Base-by-base conservation (phyloP, 306 rosid species). In the Clitoria ternatea region DNA sequence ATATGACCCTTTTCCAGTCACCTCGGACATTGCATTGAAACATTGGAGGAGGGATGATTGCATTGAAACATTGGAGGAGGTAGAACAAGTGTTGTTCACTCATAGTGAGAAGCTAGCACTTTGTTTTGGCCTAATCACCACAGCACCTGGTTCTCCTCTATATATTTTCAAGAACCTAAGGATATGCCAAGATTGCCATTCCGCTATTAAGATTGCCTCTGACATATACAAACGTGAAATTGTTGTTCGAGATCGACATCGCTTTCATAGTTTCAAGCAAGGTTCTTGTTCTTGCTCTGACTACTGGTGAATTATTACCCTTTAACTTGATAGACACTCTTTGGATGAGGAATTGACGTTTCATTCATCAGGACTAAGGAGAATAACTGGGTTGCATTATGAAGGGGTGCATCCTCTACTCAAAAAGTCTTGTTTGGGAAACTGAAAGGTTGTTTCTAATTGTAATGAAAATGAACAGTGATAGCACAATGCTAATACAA, bases 271-370 rank as follows among this genome's bases (percentile, higher is more conserved):
- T 76, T 90, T 90, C 84, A 86, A 82, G 79, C 81, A 81, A 42
- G 97, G 95, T 40, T 76, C 82, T 37, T 90, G 97, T 78, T 88
- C 97, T 57, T 90, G 97, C 60, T 86, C 83, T 29, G 92, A 88
- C 59, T 77, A 75, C 57, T 90, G 97, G 95, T 90, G 85, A 90
- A 55, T 12, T 29, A 5, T 29, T 19, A 29, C 24, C 55, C 24
- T 33, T 43, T 11, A 49, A 36, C 22, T 10, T 33, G n/a, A 35
- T 15, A 11, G 3, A 49, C 32, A 55, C n/a, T 55, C 30, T 1
- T 53, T 59, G 49, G 56, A 29, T 14, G 12, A 37, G 59, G 29
- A 42, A 30, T 53, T 27, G 29, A 50, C 37, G 44, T 53, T 69
- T 39, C 75, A 69, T 52, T 54, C 40, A 54, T 23, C 37, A 23